Evolutionary conservation across 2,329 filamentous ascomycete genomes (phyloP).

Genomic region (Pyricularia sp.): DNA sequence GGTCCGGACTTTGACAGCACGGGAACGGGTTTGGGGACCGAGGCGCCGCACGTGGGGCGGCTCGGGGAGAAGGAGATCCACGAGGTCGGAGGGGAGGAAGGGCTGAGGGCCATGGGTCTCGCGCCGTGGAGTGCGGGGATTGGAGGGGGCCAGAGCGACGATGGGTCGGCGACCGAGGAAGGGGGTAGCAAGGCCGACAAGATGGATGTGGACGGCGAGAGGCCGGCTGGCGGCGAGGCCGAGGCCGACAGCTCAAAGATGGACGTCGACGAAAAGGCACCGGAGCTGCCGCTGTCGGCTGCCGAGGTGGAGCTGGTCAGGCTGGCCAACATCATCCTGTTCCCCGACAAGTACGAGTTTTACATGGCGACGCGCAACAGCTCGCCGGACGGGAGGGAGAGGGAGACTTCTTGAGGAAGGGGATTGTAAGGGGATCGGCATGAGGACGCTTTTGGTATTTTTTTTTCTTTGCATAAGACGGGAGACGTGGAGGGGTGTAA

Average conservation of each 20-base stretch:
- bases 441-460: background rate
- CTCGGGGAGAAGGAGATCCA: slow-evolving; percentile 42
- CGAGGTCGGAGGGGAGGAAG: slow-evolving; percentile 38
- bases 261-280: slow-evolving; percentile 15
- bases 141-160: background rate
- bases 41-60: slow-evolving; percentile 38
- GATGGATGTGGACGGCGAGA: slow-evolving; percentile 18
- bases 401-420: background rate
- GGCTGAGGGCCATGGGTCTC: slow-evolving; percentile 48
- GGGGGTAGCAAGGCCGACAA: slow-evolving; percentile 17
- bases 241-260: slow-evolving; percentile 14
- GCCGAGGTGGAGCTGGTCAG: slow-evolving; percentile 43
- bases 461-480: background rate
- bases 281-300: slow-evolving; percentile 14
- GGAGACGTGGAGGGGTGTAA: background rate
- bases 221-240: slow-evolving; percentile 10
- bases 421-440: background rate
- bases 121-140: slow-evolving; percentile 33
- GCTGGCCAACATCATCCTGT: slow-evolving; percentile 47
- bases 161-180: slow-evolving; percentile 20
- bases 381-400: slow-evolving; percentile 10
- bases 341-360: slow-evolving; percentile 41
- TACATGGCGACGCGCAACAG: slow-evolving; percentile 30
- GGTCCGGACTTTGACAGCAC: slow-evolving; percentile 47
- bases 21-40: slow-evolving; percentile 38